Evolutionary conservation across 139 green algal species (phyloP), one percentile per base, ranked within the genome.

Genomic region (Coelastrella sp.): DNA sequence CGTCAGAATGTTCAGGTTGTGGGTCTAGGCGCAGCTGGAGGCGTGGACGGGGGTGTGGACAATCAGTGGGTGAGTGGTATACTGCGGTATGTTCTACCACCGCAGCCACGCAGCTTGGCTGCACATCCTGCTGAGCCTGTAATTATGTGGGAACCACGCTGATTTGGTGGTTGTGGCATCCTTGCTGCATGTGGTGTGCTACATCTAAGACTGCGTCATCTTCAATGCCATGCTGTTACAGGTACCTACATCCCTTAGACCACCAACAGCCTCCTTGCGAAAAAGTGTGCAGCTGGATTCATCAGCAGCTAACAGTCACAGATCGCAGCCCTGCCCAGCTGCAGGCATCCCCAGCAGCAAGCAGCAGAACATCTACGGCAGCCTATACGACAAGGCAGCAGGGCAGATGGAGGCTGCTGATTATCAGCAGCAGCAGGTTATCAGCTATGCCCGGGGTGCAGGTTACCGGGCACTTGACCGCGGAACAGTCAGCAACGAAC

Each of bases 231-330:
- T 9, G 9, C 34, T 38, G 38, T 30, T 81, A 35, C 32, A 82
- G 75, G 7, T 82, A 37, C 53, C 53, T 3, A 71, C 53, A n/a
- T 82, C 75, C 19, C 6, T 53, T 27, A 41, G 75, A 23, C 75
- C 75, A 37, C 75, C 75, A n/a, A 82, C 75, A 4, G n/a, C 75
- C 34, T 82, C 75, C 5, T 53, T 59, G 35, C 75, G 57, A 35
- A 51, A 82, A 2, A 53, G 75, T 35, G 53, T 69, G 8, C 75
- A 82, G 34, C 34, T 69, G 35, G 51, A 57, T 2, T 21, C 53
- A 51, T 51, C 53, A 41, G 4, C 43, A 30, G 34, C 13, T 19
- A 30, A 27, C 35, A 37, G 19, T 23, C 21, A 19, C 35, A 13
- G 75, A 35, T 13, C 7, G 53, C 75, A 82, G 53, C 45, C 59